Evolutionary conservation across 73 alveolate species (phyloP), one percentile per base, ranked within the genome.

Genomic region (Breviolum minutum): DNA sequence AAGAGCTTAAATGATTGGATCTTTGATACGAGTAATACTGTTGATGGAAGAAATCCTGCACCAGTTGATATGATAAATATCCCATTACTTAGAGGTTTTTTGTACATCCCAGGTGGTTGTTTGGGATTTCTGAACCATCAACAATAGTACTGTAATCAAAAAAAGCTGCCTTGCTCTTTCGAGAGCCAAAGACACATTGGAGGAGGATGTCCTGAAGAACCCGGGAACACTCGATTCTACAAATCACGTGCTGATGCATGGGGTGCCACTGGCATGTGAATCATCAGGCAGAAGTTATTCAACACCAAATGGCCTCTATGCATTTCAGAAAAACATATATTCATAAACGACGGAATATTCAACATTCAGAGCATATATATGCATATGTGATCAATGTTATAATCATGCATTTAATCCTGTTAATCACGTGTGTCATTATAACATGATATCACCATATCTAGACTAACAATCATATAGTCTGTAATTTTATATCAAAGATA

Each of bases 161-260:
- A 24, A 9, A 13, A 69, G 62, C 14, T 16, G 66, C 98, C 98
- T 92, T 63, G 91, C 98, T 92, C 91, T 30, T 60, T 24, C 90
- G 70, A 19, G 98, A 73, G 29, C 98, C 98, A 63, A 92, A 92
- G 63, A 92, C 84, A 64, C 98, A 92, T 30, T 64, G 98, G 89
- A 92, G 54, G 98, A 92, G 70, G 60, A 92, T 62, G 54, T 92
- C 98, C 98, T 92, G 60, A 29, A 32, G 74, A 13, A 6, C 14
- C 60, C 13, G 85, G 29, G 8, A 17, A 66, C 74, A 17, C n/a
- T n/a, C n/a, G n/a, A n/a, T n/a, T n/a, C n/a, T n/a, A n/a, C 54
- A 40, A 40, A 40, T 40, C 54, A 40, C 54, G n/a, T n/a, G n/a
- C n/a, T n/a, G n/a, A n/a, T n/a, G n/a, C n/a, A n/a, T n/a, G n/a